Evolutionary conservation across 192 early-diverging fungal species (phyloP).

Genomic region (Geranomyces variabilis): DNA sequence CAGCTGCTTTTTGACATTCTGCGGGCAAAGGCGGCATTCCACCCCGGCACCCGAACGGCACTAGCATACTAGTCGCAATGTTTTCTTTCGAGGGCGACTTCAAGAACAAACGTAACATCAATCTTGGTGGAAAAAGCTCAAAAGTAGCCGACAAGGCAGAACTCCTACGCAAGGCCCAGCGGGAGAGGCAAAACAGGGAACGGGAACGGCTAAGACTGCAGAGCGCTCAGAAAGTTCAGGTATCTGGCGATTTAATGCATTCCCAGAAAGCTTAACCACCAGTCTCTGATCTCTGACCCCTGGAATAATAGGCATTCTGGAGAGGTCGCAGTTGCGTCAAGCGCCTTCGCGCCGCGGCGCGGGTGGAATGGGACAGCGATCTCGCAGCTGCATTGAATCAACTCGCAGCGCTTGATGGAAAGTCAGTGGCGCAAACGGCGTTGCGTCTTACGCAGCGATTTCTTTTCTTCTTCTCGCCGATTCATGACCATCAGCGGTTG

Average conservation of each 20-base stretch:
- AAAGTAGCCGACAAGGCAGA: conserved; percentile 62
- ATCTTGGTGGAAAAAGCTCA: conserved; percentile 73
- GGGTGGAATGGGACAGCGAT: conserved; percentile 18
- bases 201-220: conserved; percentile 60
- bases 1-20: too few relatives aligned
- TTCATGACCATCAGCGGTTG: conserved; percentile 3
- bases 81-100: conserved; percentile 78
- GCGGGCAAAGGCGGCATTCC: too few relatives aligned
- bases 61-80: too few relatives aligned
- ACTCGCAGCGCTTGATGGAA: not conserved
- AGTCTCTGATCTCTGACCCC: not conserved
- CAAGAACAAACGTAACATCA: conserved; percentile 75
- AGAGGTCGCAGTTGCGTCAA: conserved; percentile 51
- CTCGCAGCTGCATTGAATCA: conserved; percentile 31
- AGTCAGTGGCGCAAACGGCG: not conserved
- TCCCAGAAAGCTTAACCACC: not conserved
- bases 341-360: conserved; percentile 18
- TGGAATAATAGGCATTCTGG: conserved; percentile 65
- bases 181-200: conserved; percentile 73
- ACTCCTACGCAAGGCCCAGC: conserved; percentile 67
- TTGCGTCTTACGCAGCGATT: not conserved
- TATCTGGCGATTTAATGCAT: not conserved
- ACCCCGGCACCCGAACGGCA: too few relatives aligned
- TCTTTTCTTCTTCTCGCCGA: conserved; percentile 3
- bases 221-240: conserved; percentile 71